phyloP scores from a whole-genome alignment of 2,329 filamentous ascomycete genomes.

The Neofusicoccum laricinum region DNA sequence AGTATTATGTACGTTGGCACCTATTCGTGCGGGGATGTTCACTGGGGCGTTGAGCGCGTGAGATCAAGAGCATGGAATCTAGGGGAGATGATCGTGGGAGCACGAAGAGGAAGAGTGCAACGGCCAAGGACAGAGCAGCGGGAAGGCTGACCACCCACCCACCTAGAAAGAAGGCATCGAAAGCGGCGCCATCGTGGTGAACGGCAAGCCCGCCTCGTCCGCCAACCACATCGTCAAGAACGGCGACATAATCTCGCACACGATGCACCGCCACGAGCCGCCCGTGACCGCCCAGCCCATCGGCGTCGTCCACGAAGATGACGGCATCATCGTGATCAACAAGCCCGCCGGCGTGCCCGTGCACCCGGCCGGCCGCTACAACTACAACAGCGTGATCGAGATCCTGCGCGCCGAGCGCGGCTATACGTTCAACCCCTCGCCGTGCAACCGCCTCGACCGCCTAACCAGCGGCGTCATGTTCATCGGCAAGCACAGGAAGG shows the following conservation, averaged over 20 bases:
- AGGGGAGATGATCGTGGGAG: neutral
- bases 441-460: conserved; percentile 91
- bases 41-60: too few species aligned
- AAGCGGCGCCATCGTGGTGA: conserved; percentile 73
- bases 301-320: conserved; percentile 82
- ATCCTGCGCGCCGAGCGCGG: conserved; percentile 79
- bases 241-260: conserved; percentile 88
- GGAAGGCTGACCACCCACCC: neutral
- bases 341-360: conserved; percentile 95
- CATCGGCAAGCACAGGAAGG: conserved; percentile 79
- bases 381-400: conserved; percentile 91
- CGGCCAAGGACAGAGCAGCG: neutral
- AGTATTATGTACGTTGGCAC: conserved; percentile 70
- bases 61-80: neutral
- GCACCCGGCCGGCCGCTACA: conserved; percentile 91
- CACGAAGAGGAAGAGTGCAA: neutral
- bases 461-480: conserved; percentile 98
- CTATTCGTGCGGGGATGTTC: too few species aligned
- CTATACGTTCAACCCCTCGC: conserved; percentile 58
- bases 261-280: conserved; percentile 91
- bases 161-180: conserved; percentile 65
- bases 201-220: conserved; percentile 63
- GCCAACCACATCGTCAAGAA: conserved; percentile 71
- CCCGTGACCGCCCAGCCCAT: conserved; percentile 81
- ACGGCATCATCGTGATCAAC: conserved; percentile 93